phyloP scores from a whole-genome alignment of 1,139 yeast species.

The Candida neerlandica region DNA sequence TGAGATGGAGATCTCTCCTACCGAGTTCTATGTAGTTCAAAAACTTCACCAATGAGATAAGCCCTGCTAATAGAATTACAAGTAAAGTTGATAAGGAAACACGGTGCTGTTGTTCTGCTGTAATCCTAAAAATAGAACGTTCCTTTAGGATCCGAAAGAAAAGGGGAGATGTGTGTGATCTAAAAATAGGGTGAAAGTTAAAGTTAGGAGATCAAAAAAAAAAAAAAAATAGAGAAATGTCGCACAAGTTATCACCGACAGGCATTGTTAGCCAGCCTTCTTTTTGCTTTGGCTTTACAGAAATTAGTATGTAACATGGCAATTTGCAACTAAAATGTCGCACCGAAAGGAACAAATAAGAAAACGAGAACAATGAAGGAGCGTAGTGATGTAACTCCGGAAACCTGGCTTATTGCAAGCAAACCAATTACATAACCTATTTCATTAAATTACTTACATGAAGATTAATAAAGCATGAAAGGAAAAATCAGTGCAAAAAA shows the following conservation, averaged over 20 bases:
- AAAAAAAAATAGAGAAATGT: not conserved
- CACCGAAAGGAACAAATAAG: not conserved
- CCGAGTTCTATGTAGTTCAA: too few relatives aligned
- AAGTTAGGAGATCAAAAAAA: not conserved
- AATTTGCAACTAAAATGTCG: conserved; percentile 3
- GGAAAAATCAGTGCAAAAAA: not conserved
- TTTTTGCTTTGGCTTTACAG: not conserved
- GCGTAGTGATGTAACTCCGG: conserved; percentile 1
- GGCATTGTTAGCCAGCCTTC: not conserved
- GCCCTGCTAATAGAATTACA: not conserved
- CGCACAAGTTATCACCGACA: not conserved
- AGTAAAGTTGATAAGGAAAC: not conserved
- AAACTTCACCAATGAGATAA: too few relatives aligned
- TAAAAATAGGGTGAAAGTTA: not conserved
- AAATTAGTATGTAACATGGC: not conserved
- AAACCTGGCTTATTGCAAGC: conserved; percentile 1
- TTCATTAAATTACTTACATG: conserved; percentile 3
- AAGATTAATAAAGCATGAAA: not conserved
- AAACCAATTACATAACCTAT: conserved; percentile 2
- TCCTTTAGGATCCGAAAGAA: not conserved
- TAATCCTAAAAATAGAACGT: not conserved
- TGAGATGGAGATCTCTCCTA: too few relatives aligned
- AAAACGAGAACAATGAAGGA: not conserved
- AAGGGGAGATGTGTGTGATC: not conserved
- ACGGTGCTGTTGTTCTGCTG: not conserved